Base-by-base conservation (phyloP, 176 grass and related monocot species). In the Carex scoparia region DNA sequence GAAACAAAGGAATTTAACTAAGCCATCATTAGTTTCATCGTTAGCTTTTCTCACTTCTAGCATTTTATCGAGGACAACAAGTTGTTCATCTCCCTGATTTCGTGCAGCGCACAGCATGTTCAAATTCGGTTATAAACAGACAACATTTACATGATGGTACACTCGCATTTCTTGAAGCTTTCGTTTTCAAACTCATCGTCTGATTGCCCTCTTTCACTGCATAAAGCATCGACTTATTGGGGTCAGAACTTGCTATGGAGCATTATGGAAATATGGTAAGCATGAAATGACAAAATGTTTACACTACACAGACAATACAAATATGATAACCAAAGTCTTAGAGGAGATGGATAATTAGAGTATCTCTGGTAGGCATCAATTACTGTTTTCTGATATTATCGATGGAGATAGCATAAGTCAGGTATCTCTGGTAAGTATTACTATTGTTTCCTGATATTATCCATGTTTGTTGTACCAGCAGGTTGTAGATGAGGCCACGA, bases 151-250 rank as follows among this genome's bases (percentile, higher is more conserved):
- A 95, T 91, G 88, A 98, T 89, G 68, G 91, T 89, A 75, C 96
- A 98, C 64, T 94, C 91, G 13, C 96, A 98, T 91, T 92, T 95
- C 67, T 93, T 89, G 84, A 95, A 93, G 63, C 80, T 90, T 54
- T 95, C 93, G 1, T 78, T 91, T 59, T 90, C 91, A 54, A 37
- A 71, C 54, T 98, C 93, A 81, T 95, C 93, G 48, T 98, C 91
- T 18, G 96, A 98, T 62, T 88, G 63, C 19, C 96, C 91, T 85
- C 90, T 90, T 61, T 95, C 93, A 19, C 93, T 98, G 90, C 65
- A 32, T 42, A 85, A 85, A 69, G 10, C 53, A 55, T 58, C 62
- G 79, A 69, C 8, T 79, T 63, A 69, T 46, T 54, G 58, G 54
- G 11, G 53, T 79, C 53, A 79, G 74, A 79, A 30, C 27, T 79